Base-by-base conservation (phyloP, 2,329 filamentous ascomycete genomes). In the Alternaria panax region DNA sequence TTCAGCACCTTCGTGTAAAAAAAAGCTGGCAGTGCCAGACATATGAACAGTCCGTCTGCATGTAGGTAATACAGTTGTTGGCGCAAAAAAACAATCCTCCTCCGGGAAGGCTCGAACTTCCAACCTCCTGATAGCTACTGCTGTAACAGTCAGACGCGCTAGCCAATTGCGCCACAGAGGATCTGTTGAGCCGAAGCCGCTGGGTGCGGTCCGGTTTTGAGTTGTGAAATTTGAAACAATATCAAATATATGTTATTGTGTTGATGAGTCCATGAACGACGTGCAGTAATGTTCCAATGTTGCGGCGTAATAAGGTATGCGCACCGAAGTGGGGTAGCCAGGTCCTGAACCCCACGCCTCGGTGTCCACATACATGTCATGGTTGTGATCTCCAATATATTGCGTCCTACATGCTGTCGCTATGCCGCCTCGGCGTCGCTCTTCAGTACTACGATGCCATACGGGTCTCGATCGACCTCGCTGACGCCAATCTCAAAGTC, bases 391-490 rank as follows among this genome's bases (percentile, higher is more conserved):
- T 32, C 8, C 12, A 2, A 24, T 48, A n/a, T 2, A 48, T 18
- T 16, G 9, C 8, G 5, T 16, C 20, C 30, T 34, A 48, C 14
- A 8, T 48, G 45, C 30, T 36, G 30, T 48, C 7, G 20, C 45
- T 48, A 48, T 7, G 30, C 28, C 20, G 14, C 20, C 53, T 67
- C 58, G 9, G 22, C 54, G 24, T 70, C 69, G 22, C 62, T 54
- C 34, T 75, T 76, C 54, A 77, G 54, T 8, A 78, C 66, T 20
- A 77, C 71, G 60, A 97, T 90, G 51, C 90, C 89, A 79, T 93
- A 99, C 0, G 95, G 95, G 83, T 99, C 95, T 60, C 87, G 84
- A 79, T 99, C 95, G 42, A 84, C 84, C 75, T 90, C 84, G 78
- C 93, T 97, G 48, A 96, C 87, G 57, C 89, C 77, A 14, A 98